Base-by-base conservation (phyloP, 257 asterid species). In the Solanum clarkiae region DNA sequence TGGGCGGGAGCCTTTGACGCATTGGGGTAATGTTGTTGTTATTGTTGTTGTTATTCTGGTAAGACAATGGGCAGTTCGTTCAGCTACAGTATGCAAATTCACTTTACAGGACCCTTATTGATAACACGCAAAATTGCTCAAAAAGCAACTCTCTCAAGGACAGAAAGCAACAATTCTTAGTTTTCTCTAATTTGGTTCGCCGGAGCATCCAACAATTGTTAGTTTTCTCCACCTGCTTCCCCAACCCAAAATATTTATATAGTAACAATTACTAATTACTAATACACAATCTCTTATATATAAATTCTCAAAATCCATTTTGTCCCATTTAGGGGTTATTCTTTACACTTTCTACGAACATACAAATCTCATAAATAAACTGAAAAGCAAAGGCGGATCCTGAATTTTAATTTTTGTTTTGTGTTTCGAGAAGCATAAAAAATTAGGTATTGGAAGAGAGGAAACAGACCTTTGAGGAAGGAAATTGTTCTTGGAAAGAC, bases 401-500 rank as follows among this genome's bases (percentile, higher is more conserved):
- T 8, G 47, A 7, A 44, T 44, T 44, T 44, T 7, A 44, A 6
- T 7, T 44, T 44, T 32, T 2, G 36, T 32, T 44, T 7, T 44
- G 47, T 44, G 9, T 44, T 44, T 44, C 6, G 42, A 36, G 42
- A 36, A 36, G 6, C 42, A 36, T 36, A 36, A 36, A 36, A 4
- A 36, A 47, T 47, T 47, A 47, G 53, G 26, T 57, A 57, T 57
- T 57, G 26, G 74, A 26, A 17, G 20, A 2, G 80, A 5, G 60
- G 75, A 11, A 18, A 36, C 70, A 20, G 47, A 93, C 99, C 89
- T 96, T 42, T 94, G 95, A 5, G 98, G 49, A 69, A 85, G 92
- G 91, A 96, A 96, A 93, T 96, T 96, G 94, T 95, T 96, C 94
- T 95, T 96, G 92, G 99, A 92, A 80, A 95, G 99, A 80, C 99